Evolutionary conservation across 352 stramenopile genomes (phyloP).

Genomic region (Stephanocyclus meneghinianus): DNA sequence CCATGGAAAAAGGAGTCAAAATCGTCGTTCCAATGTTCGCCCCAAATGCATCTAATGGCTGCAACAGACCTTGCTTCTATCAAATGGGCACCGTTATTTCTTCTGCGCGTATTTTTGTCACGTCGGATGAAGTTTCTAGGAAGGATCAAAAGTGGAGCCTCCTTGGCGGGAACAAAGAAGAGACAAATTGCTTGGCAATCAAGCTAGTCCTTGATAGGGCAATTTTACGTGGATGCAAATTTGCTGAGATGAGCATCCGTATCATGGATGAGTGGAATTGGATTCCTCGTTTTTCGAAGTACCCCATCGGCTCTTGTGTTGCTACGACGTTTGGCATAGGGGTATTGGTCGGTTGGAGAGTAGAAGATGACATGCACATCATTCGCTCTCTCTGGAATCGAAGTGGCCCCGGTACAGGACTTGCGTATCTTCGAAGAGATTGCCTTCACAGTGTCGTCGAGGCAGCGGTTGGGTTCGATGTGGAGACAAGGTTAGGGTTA

Average conservation of each 20-base stretch:
- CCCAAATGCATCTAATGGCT: constrained; percentile 30
- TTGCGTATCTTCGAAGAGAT: constrained; percentile 74
- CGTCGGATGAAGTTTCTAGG: constrained; percentile 16
- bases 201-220: constrained; percentile 76
- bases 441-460: constrained; percentile 66
- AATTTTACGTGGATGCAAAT: constrained; percentile 72
- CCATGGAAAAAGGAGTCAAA: constrained; percentile 66
- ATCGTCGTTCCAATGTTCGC: constrained; percentile 77
- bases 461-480: constrained; percentile 76
- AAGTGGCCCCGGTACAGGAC: constrained; percentile 55
- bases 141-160: constrained; percentile 6
- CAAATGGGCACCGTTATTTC: constrained; percentile 74
- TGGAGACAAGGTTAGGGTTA: constrained; percentile 64
- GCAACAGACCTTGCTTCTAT: constrained; percentile 38
- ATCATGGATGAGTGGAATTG: constrained; percentile 59
- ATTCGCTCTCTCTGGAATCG: constrained; percentile 77
- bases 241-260: constrained; percentile 72
- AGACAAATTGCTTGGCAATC: constrained; percentile 74
- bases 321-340: constrained; percentile 77
- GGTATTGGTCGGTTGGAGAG: constrained; percentile 79
- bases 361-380: constrained; percentile 81
- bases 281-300: constrained; percentile 73
- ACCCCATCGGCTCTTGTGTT: constrained; percentile 78
- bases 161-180: constrained; percentile 15
- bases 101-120: constrained; percentile 63